A percentile compares a stretch with the other conserved stretches of the same genome.
Evolutionary conservation across 2,329 filamentous ascomycete species (phyloP).

Genomic region (Zymoseptoria brevis): DNA sequence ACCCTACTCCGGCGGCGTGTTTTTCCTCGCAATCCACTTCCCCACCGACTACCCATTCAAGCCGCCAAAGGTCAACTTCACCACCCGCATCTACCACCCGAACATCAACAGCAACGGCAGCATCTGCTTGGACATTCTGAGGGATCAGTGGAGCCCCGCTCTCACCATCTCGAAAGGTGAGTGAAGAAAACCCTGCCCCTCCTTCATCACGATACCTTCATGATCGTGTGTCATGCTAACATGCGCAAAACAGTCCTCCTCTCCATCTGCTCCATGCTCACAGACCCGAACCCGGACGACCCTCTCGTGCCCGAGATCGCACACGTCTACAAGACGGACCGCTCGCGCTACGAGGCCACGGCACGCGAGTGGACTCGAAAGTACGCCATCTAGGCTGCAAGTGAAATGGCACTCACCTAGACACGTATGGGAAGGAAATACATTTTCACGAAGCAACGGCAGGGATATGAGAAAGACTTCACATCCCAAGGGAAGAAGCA

Average conservation of each 20-base stretch:
- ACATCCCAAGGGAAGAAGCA: not conserved
- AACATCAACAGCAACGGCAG: conserved; percentile 99
- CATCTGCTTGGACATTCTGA: conserved; percentile 95
- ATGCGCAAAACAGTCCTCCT: conserved; percentile 62
- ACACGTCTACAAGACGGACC: conserved; percentile 99
- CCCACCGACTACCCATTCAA: conserved; percentile 99
- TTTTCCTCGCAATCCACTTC: conserved; percentile 98
- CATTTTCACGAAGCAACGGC: not conserved
- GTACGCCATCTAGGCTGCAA: conserved; percentile 73
- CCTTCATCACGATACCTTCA: conserved; percentile 5
- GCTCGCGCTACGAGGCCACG: conserved; percentile 88
- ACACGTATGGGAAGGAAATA: not conserved
- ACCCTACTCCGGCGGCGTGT: conserved; percentile 95
- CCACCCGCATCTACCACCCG: conserved; percentile 97
- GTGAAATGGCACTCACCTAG: not conserved
- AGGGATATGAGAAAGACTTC: not conserved
- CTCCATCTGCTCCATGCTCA: conserved; percentile 99
- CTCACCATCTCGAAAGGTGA: conserved; percentile 96
- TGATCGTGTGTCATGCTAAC: conserved; percentile 2
- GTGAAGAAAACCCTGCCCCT: conserved; percentile 2
- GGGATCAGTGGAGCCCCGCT: conserved; percentile 98
- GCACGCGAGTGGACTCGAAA: conserved; percentile 98
- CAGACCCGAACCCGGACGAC: conserved; percentile 98
- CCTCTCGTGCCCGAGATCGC: conserved; percentile 97
- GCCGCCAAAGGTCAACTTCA: conserved; percentile 99